Percentiles rank a stretch among this genome's conserved stretches.
Conservation (phyloP, 2,329 filamentous ascomycete genomes). For the Pyrenophora teres region DNA sequence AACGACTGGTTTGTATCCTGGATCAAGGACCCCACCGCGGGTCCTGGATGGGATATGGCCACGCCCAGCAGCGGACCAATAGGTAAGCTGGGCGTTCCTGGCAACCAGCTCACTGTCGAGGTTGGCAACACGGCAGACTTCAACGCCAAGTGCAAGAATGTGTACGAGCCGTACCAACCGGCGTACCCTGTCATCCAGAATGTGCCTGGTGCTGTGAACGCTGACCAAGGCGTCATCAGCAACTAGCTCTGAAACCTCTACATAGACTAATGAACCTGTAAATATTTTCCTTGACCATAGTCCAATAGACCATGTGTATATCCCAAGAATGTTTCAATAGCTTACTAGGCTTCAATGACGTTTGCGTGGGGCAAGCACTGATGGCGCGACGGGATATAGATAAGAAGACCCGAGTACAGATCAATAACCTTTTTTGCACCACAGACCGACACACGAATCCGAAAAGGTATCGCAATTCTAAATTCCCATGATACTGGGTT, state of each 20-base stretch:
- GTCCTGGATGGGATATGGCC: conserved; percentile 50
- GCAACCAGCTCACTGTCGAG: conserved; percentile 40
- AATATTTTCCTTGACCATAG: not conserved
- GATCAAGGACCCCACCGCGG: conserved; percentile 52
- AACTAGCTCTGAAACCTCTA: not conserved
- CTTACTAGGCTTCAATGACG: too few relatives aligned
- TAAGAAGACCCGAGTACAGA: too few relatives aligned
- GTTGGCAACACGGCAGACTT: conserved; percentile 38
- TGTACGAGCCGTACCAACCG: conserved; percentile 29
- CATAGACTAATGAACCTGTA: not conserved
- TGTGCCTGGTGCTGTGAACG: conserved; percentile 8
- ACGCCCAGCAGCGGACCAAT: conserved; percentile 37
- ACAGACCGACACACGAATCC: too few relatives aligned
- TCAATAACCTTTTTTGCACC: too few relatives aligned
- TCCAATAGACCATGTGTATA: not conserved
- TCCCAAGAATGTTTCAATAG: too few relatives aligned
- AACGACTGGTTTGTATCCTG: conserved; percentile 52
- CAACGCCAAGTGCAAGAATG: conserved; percentile 42
- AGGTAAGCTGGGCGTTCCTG: conserved; percentile 45
- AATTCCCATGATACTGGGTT: too few relatives aligned
- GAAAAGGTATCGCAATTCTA: too few relatives aligned
- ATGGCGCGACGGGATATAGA: too few relatives aligned
- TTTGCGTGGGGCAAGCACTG: too few relatives aligned
- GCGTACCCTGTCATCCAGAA: conserved; percentile 29
- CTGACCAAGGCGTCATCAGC: not conserved